Conservation (phyloP, 345 rosid species). For the Aethionema arabicum region DNA sequence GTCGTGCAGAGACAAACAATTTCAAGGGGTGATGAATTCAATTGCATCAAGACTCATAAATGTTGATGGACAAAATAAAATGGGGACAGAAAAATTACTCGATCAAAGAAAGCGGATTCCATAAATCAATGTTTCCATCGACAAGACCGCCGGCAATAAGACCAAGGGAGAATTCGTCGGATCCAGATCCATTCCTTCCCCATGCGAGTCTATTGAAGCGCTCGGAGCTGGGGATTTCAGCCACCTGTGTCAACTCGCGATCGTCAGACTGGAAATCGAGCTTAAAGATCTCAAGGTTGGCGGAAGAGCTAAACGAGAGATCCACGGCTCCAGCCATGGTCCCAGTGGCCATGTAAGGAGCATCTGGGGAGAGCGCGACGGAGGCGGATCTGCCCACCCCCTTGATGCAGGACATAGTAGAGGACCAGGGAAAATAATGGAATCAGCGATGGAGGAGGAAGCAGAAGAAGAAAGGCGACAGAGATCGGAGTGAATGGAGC, state of each 20-base stretch:
- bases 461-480: slow-evolving; percentile 5
- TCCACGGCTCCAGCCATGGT: slow-evolving; percentile 99
- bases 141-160: slow-evolving; percentile 95
- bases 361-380: slow-evolving; percentile 91
- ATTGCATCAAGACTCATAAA: background rate
- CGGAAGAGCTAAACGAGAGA: slow-evolving; percentile 90
- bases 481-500: background rate
- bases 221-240: slow-evolving; percentile 85
- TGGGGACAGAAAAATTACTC: slow-evolving; percentile 43
- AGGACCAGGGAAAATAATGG: background rate
- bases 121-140: slow-evolving; percentile 82
- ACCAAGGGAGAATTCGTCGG: slow-evolving; percentile 75
- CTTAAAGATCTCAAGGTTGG: slow-evolving; percentile 92
- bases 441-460: slow-evolving; percentile 12
- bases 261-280: slow-evolving; percentile 94
- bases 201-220: slow-evolving; percentile 93
- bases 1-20: background rate
- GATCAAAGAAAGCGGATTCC: slow-evolving; percentile 83
- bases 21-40: slow-evolving; percentile 4
- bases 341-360: slow-evolving; percentile 98
- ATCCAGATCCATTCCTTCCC: slow-evolving; percentile 85
- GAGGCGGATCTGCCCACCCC: slow-evolving; percentile 90
- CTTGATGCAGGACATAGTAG: slow-evolving; percentile 83
- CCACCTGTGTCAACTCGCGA: slow-evolving; percentile 70
- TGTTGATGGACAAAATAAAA: background rate